Percentiles rank a stretch among this genome's conserved stretches.
Evolutionary conservation across 305 asterid species (phyloP).

Genomic region (Petunia hybrid): DNA sequence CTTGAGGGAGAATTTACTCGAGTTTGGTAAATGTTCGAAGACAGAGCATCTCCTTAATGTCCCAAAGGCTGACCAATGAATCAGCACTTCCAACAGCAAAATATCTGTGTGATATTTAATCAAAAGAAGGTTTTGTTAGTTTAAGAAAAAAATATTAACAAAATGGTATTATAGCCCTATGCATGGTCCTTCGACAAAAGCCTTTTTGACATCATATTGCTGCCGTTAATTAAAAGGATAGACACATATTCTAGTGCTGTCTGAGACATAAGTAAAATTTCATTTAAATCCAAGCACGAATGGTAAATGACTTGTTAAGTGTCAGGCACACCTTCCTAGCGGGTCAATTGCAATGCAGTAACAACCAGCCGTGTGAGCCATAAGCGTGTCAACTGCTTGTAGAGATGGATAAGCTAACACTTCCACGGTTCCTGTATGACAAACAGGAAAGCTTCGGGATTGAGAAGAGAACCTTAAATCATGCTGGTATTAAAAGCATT

Average conservation of each 20-base stretch:
- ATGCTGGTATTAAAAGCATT: not conserved
- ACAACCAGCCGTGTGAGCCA: conserved; percentile 99
- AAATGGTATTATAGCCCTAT: not conserved
- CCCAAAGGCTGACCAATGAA: conserved; percentile 98
- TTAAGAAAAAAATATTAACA: not conserved
- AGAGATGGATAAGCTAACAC: conserved; percentile 92
- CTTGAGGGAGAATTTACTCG: conserved; percentile 62
- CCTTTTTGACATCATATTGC: conserved; percentile 6
- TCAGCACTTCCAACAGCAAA: conserved; percentile 99
- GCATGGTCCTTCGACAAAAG: not conserved
- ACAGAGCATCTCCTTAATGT: conserved; percentile 94
- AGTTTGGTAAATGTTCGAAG: conserved; percentile 93
- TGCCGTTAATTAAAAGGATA: not conserved
- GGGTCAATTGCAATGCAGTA: conserved; percentile 99
- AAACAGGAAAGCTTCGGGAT: not conserved
- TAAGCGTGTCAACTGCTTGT: conserved; percentile 73
- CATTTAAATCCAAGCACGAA: conserved; percentile 10
- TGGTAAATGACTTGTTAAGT: not conserved
- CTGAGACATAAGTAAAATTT: not conserved
- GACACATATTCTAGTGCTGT: not conserved
- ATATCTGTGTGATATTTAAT: conserved; percentile 55
- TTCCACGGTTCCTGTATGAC: conserved; percentile 82
- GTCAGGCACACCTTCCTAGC: conserved; percentile 69
- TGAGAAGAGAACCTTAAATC: not conserved
- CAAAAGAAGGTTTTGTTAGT: conserved; percentile 18